phyloP scores from a whole-genome alignment of 192 early-diverging fungal genomes.

The Endogone sp. region DNA sequence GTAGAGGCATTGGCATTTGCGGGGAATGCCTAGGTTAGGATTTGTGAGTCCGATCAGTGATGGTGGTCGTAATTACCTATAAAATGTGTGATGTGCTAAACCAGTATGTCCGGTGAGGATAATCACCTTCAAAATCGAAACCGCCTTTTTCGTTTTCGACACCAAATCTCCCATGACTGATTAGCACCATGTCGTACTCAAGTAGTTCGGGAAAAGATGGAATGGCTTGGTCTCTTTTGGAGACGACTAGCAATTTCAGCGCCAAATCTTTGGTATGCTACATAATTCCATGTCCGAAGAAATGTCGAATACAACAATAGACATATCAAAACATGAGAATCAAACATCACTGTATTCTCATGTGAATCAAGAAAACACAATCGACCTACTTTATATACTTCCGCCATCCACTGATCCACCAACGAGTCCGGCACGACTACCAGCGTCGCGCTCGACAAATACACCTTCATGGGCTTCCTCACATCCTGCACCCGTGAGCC shows the following conservation, averaged over 20 bases:
- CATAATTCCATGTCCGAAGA: background rate
- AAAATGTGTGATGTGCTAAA: too few relatives aligned
- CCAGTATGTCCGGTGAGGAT: background rate
- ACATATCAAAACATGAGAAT: too few relatives aligned
- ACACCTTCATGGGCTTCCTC: slow-evolving; percentile 39
- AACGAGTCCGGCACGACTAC: slow-evolving; percentile 78
- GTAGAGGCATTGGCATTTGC: slow-evolving; percentile 28
- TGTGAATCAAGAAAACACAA: background rate
- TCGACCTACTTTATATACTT: slow-evolving; percentile 63
- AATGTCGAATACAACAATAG: background rate
- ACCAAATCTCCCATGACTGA: slow-evolving; percentile 60
- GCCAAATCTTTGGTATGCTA: slow-evolving; percentile 52
- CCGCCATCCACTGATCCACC: slow-evolving; percentile 71
- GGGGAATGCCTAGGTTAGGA: slow-evolving; percentile 13
- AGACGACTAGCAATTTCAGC: slow-evolving; percentile 40
- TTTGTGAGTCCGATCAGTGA: too few relatives aligned
- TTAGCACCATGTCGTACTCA: slow-evolving; percentile 67
- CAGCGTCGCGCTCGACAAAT: slow-evolving; percentile 60
- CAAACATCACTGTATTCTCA: slow-evolving; percentile 19
- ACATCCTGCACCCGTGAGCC: background rate
- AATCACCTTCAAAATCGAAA: slow-evolving; percentile 17
- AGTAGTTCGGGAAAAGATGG: slow-evolving; percentile 49
- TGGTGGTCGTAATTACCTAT: too few relatives aligned
- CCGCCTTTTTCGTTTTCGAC: slow-evolving; percentile 49
- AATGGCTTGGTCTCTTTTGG: slow-evolving; percentile 35